Evolutionary conservation across 768 basidiomycete genomes (phyloP), one percentile per base, ranked within the genome.

Genomic region (Omphalotus guepiniiformis): DNA sequence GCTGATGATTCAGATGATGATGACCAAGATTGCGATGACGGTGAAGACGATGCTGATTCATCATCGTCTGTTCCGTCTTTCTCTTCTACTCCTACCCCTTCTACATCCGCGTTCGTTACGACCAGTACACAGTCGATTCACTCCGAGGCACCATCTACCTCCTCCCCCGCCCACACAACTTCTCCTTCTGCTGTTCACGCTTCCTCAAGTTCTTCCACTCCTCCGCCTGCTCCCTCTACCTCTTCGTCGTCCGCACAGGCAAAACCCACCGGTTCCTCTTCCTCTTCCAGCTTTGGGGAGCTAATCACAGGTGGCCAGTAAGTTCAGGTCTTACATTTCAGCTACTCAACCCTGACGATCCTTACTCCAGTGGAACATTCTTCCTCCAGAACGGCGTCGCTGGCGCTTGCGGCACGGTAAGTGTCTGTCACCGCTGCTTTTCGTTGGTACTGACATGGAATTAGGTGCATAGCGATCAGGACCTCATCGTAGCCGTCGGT

Each of bases 321-420:
- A 42, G 73, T 64, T 6, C 7, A 16, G 26, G 40, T 25, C 19
- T 35, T 42, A 45, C 49, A 21, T 7, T 15, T 1, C 22, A 18
- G 18, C 42, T 21, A n/a, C 21, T n/a, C 3, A 26, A 36, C 32
- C 37, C 16, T 21, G 36, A 11, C 7, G 51, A 13, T 46, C 48
- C 23, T 43, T 13, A 27, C 15, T 40, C 46, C 25, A 82, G 81
- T 50, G 83, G 77, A 29, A 85, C 83, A 2, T 85, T 64, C 63
- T 91, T 75, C 72, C 77, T 71, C 66, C 88, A 90, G 72, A 67
- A 78, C 39, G 86, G 85, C 39, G 71, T 72, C 30, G 71, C 87
- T 6, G 93, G 93, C 45, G 87, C 89, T 5, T 96, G 94, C 63
- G 94, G 93, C 22, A 57, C 46, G 0, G 49, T 49, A 21, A 16